Evolutionary conservation across 139 green algal genomes (phyloP), one percentile per base, ranked within the genome.

Genomic region (Picochlorum sp.): DNA sequence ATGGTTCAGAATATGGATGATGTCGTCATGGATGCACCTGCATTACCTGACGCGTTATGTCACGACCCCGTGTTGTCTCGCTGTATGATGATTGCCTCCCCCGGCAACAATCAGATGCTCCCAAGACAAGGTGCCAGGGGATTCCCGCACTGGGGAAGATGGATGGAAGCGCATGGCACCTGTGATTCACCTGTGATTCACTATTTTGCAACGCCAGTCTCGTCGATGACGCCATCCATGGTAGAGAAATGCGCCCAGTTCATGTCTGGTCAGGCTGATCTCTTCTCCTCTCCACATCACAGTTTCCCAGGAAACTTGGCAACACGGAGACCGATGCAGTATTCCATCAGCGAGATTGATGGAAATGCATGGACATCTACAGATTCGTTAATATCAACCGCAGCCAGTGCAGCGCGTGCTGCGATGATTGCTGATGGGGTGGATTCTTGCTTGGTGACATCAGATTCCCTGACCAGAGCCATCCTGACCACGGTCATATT

Each of bases 31-130:
- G 86, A 95, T 70, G 76, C 65, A 13, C 84, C 87, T 16, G 65
- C 87, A 1, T 65, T 95, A 41, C 73, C 75, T 0, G 81, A 94
- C 44, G 79, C 85, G 6, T 74, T 95, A 1, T 76, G 73, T 14
- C 31, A 70, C 20, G 79, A 86, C 30, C 77, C 77, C 1, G 4
- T 77, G 30, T 67, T 86, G 23, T 23, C 58, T 5, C 38, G 15
- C 24, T 51, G 72, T 13, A 80, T 78, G 68, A 26, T 86, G 16
- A 57, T 86, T 14, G 79, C 79, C 1, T 60, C 62, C 51, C 44
- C 77, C 0, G 59, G 49, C 3, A 58, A 86, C 51, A 60, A 76
- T 24, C 37, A 16, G 11, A 67, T 86, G 63, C 64, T 86, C 45
- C 77, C 79, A 0, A 49, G 77, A 9, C 21, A 34, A 9, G 79